Conservation (phyloP, 495 filamentous ascomycete species). For the Neurospora sp. region DNA sequence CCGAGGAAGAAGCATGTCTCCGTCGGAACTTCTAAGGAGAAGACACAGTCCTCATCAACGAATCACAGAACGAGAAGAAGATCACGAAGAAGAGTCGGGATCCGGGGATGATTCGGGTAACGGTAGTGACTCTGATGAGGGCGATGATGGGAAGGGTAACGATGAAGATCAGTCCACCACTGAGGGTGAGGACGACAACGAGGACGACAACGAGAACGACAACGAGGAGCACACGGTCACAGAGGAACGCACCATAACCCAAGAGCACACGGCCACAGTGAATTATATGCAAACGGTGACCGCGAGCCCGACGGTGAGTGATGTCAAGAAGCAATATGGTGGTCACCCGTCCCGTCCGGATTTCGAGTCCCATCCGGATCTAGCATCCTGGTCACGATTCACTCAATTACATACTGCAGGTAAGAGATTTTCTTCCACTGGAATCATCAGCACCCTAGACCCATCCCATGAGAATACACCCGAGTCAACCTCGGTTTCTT, state of each 20-base stretch:
- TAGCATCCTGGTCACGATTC: not conserved
- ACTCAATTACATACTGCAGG: not conserved
- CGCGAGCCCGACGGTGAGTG: not conserved
- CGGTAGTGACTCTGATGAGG: not conserved
- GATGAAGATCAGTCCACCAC: not conserved
- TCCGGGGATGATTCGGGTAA: not conserved
- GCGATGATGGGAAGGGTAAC: not conserved
- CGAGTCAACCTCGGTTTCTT: not conserved
- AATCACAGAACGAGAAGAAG: not conserved
- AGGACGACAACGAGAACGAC: not conserved
- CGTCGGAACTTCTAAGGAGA: not conserved
- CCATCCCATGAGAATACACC: not conserved
- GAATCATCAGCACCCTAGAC: not conserved
- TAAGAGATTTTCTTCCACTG: not conserved
- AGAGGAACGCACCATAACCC: not conserved
- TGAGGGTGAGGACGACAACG: not conserved
- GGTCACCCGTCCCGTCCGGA: not conserved
- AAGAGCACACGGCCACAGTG: not conserved
- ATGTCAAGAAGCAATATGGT: not conserved
- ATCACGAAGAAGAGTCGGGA: not conserved
- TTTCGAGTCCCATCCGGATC: not conserved
- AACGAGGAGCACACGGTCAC: not conserved
- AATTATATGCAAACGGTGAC: not conserved
- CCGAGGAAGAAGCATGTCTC: not conserved
- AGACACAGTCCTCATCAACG: not conserved